A percentile compares a stretch with the other conserved stretches of the same genome.
Evolutionary conservation across 2,329 filamentous ascomycete species (phyloP).

Genomic region (Aspergillus hortae): DNA sequence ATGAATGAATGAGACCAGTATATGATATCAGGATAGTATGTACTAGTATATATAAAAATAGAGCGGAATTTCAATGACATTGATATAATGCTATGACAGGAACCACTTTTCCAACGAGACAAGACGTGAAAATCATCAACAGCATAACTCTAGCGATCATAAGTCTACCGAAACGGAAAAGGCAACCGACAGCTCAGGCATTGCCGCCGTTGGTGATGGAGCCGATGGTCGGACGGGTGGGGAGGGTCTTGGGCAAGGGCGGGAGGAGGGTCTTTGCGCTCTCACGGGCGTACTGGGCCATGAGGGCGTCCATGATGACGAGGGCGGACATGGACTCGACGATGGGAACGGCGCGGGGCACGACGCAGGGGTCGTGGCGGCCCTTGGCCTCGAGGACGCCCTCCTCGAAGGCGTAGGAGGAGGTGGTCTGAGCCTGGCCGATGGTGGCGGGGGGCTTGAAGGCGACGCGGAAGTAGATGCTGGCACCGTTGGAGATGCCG

Average conservation of each 20-base stretch:
- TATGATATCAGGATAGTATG: not conserved
- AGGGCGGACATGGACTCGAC: conserved; percentile 84
- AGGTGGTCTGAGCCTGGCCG: conserved; percentile 79
- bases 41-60: too few species aligned
- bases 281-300: conserved; percentile 71
- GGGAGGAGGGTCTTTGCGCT: conserved; percentile 47
- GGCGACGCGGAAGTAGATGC: conserved; percentile 88
- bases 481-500: conserved; percentile 88
- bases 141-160: too few species aligned
- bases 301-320: conserved; percentile 79
- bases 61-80: not conserved
- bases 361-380: conserved; percentile 89
- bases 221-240: conserved; percentile 27
- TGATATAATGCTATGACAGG: not conserved
- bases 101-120: not conserved
- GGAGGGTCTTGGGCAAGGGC: conserved; percentile 34
- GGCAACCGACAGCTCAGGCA: conserved; percentile 1
- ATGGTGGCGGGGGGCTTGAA: conserved; percentile 98
- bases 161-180: not conserved
- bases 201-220: conserved; percentile 3
- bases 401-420: conserved; percentile 70
- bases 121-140: not conserved
- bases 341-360: conserved; percentile 72
- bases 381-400: conserved; percentile 88
- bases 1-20: not conserved